These are phyloP conservation scores for Sicyos edulis DNA, from an alignment of 306 rosid species.

Conservation along the genomic window DNA sequence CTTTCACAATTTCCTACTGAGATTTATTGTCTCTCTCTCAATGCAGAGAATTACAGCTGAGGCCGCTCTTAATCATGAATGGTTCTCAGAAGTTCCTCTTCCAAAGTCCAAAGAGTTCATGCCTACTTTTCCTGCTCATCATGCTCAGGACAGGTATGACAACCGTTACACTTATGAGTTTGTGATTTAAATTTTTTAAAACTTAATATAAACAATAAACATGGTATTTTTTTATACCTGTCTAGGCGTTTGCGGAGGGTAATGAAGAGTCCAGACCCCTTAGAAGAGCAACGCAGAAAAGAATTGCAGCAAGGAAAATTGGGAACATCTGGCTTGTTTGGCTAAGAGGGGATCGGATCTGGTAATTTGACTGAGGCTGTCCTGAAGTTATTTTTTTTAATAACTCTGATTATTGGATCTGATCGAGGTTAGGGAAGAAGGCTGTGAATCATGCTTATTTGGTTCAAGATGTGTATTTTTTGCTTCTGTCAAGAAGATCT, in stretches of 20 bases:
- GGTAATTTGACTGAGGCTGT: constrained; percentile 25
- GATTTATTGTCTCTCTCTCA: constrained; percentile 10
- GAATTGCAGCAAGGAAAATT: constrained; percentile 81
- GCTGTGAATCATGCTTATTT: constrained; percentile 59
- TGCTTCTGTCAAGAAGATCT: constrained; percentile 34
- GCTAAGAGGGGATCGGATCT: constrained; percentile 34
- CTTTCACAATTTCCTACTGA: constrained; percentile 14
- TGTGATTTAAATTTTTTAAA: neutral
- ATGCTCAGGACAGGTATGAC: constrained; percentile 94
- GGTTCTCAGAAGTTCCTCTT: constrained; percentile 96
- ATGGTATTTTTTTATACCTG: constrained; percentile 8
- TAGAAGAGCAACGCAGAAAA: constrained; percentile 95
- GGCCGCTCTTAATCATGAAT: constrained; percentile 92
- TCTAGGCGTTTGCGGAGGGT: constrained; percentile 70
- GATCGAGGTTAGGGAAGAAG: constrained; percentile 85
- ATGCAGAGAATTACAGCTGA: constrained; percentile 89
- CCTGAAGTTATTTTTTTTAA: constrained; percentile 26
- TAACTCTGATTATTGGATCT: constrained; percentile 35
- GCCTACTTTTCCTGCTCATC: constrained; percentile 99
- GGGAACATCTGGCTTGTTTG: constrained; percentile 85
- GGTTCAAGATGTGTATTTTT: constrained; percentile 49
- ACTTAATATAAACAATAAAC: neutral
- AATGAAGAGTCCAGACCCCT: constrained; percentile 86
- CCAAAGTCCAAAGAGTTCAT: constrained; percentile 92
- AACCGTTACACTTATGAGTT: neutral